Evolutionary conservation across 2,329 filamentous ascomycete genomes (phyloP), one percentile per base, ranked within the genome.

Genomic region (Drechslera avenae): DNA sequence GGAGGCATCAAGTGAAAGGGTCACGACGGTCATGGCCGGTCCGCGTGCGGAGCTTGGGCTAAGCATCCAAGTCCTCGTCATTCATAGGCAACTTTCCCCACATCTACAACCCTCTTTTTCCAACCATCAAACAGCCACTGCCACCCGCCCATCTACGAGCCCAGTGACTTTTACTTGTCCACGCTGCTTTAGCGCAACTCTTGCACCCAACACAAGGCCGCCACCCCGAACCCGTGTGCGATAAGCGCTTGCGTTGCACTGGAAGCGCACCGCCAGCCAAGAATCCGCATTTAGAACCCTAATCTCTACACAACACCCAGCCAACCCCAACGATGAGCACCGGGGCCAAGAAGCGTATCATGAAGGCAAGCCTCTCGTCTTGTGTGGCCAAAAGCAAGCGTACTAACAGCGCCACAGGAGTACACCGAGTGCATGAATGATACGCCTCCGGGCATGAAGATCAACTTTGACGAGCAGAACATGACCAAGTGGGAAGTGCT

Each of bases 401-500:
- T 33, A 14, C 49, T 67, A 48, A 69, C 52, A 12, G 4, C 5
- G 18, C 14, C 14, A 21, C 49, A 73, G 71, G 71, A 73, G 62
- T 73, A 72, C 35, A 60, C 57, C 45, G 71, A 73, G 57, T 73
- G 71, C 59, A 66, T 63, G 60, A 62, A 58, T 17, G 71, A 73
- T 33, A 71, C 62, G 41, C 71, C 69, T 13, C 28, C 67, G 3
- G 71, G 71, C 54, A 73, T 72, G 64, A 73, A 72, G 64, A 72
- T 73, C 65, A 73, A 69, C 62, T 73, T 79, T 39, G 81, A 86
- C 58, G 86, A 89, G 63, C 75, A 81, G 54, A 82, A 89, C 73
- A 76, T 90, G 58, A 83, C 86, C 67, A 79, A 83, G 63, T 90
- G 87, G 87, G 83, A 86, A 54, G 80, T 89, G 53, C 72, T 80